These are phyloP conservation scores for Pleurotus giganteus DNA, from an alignment of 768 basidiomycete species.

Conservation along the genomic window DNA sequence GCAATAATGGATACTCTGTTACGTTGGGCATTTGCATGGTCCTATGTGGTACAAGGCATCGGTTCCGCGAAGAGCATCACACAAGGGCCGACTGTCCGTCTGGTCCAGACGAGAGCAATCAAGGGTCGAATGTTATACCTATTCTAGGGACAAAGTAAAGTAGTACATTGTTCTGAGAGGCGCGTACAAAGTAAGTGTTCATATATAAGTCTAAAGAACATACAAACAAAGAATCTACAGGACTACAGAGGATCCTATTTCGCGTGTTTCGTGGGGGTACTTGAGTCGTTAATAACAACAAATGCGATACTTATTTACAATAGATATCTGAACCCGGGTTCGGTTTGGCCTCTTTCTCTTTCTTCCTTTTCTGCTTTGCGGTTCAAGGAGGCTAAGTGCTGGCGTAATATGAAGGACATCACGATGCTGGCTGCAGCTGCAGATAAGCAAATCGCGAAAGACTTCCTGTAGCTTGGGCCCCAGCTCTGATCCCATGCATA, in stretches of 20 bases:
- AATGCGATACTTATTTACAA: background rate
- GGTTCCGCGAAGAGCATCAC: too few species aligned
- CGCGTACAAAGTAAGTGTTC: too few species aligned
- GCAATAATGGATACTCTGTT: too few species aligned
- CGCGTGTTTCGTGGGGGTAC: background rate
- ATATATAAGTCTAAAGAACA: too few species aligned
- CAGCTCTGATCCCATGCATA: conserved; percentile 7
- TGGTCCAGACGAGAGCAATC: too few species aligned
- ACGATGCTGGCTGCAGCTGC: conserved; percentile 48
- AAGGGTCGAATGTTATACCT: too few species aligned
- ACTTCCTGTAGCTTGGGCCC: conserved; percentile 21
- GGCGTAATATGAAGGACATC: conserved; percentile 51
- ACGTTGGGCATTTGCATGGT: too few species aligned
- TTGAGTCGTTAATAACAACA: background rate
- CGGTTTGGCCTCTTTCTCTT: conserved; percentile 4
- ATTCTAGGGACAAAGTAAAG: too few species aligned
- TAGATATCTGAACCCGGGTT: conserved; percentile 2
- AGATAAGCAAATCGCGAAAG: conserved; percentile 73
- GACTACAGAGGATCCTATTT: background rate
- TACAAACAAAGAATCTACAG: too few species aligned
- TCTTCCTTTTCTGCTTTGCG: conserved; percentile 7
- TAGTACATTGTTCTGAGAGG: too few species aligned
- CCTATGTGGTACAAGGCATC: too few species aligned
- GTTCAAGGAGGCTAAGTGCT: conserved; percentile 39
- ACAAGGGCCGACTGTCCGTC: too few species aligned